Conservation (phyloP, 106 monocot species). For the Narthecium ossifragum region DNA sequence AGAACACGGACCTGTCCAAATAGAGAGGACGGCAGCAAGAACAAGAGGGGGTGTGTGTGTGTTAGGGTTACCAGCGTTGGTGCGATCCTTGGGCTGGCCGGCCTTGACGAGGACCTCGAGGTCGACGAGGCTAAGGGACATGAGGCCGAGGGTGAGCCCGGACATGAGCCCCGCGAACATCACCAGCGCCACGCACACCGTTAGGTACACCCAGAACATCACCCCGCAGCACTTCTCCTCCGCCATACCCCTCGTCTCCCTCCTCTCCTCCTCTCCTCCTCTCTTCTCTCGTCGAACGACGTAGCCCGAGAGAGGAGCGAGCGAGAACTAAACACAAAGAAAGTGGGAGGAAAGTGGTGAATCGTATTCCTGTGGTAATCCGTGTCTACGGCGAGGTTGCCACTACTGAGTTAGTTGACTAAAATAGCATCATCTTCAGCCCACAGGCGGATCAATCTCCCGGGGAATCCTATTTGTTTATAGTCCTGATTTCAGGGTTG, state of each 20-base stretch:
- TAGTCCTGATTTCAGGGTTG: too few relatives aligned
- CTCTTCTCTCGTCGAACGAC: not conserved
- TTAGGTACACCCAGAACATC: slow-evolving; percentile 79
- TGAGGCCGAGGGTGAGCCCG: slow-evolving; percentile 97
- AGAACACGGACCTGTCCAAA: not conserved
- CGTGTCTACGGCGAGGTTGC: too few relatives aligned
- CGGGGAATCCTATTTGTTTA: too few relatives aligned
- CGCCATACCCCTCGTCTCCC: slow-evolving; percentile 35
- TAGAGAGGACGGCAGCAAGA: not conserved
- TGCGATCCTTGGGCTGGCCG: slow-evolving; percentile 58
- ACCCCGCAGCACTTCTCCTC: slow-evolving; percentile 40
- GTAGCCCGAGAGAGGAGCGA: not conserved
- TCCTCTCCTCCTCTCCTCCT: slow-evolving; percentile 10
- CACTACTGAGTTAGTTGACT: too few relatives aligned
- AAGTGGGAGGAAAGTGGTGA: not conserved
- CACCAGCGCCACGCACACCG: slow-evolving; percentile 51
- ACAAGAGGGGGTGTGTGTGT: not conserved
- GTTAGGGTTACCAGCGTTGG: slow-evolving; percentile 66
- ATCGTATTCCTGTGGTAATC: too few relatives aligned
- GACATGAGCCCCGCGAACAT: slow-evolving; percentile 96
- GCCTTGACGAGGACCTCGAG: slow-evolving; percentile 90
- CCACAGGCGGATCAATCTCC: too few relatives aligned
- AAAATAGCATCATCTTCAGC: too few relatives aligned
- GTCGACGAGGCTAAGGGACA: slow-evolving; percentile 98
- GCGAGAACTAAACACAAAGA: not conserved